Evolutionary conservation across 73 alveolate genomes (phyloP).

Genomic region (Durusdinium trenchii): DNA sequence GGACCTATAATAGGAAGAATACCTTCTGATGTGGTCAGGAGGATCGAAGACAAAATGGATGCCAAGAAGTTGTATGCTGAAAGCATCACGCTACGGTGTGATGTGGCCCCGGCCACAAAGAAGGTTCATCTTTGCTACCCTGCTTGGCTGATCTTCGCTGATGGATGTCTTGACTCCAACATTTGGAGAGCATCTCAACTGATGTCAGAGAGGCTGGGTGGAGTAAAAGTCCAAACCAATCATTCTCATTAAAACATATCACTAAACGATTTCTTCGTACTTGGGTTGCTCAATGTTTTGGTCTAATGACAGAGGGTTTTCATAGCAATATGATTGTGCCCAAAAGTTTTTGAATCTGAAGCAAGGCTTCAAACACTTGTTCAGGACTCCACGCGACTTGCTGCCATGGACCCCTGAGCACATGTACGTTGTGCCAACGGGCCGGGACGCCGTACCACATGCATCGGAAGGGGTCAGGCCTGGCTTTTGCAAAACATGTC

Average conservation of each 20-base stretch:
- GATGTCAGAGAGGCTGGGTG: not conserved
- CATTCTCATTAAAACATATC: no score
- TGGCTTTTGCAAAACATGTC: no score
- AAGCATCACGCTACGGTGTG: not conserved
- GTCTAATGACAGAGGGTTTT: no score
- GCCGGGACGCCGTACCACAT: not conserved
- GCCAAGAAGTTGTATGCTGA: not conserved
- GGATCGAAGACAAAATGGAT: not conserved
- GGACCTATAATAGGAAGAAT: no score
- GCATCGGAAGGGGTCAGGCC: not conserved
- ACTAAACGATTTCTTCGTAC: no score
- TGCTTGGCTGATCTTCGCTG: not conserved
- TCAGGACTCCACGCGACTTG: no score
- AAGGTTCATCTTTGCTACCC: not conserved
- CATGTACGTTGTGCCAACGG: not conserved
- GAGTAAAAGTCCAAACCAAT: no score
- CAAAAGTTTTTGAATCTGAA: no score
- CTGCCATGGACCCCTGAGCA: not conserved
- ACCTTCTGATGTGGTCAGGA: no score
- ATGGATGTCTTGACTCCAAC: not conserved
- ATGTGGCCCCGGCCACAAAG: not conserved
- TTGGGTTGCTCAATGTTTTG: no score
- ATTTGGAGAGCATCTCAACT: not conserved
- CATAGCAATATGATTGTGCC: no score
- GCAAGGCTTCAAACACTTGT: no score